phyloP scores from a whole-genome alignment of 2,329 filamentous ascomycete species.

The Colletotrichum sublineola region DNA sequence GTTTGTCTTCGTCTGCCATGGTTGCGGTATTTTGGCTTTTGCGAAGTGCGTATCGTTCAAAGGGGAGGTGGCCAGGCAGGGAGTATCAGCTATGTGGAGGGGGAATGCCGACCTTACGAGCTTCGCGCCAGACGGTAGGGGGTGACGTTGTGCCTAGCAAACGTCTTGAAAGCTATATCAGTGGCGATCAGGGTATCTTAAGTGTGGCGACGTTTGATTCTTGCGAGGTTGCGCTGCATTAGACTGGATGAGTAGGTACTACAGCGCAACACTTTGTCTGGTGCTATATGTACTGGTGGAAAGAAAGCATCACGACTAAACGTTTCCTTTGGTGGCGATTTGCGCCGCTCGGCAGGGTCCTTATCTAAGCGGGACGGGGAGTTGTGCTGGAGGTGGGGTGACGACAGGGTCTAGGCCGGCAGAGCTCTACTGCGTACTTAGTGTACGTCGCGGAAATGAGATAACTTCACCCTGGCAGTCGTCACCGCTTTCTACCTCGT shows the following conservation, averaged over 20 bases:
- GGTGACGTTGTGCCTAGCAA: background rate
- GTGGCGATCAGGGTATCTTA: conserved; percentile 14
- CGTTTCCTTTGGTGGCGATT: conserved; percentile 35
- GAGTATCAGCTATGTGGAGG: background rate
- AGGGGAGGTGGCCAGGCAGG: background rate
- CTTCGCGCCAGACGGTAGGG: background rate
- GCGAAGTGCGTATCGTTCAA: background rate
- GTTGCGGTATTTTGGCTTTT: conserved; percentile 10
- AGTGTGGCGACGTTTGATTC: conserved; percentile 3
- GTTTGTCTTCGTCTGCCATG: conserved; percentile 57
- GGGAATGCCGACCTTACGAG: background rate
- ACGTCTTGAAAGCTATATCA: background rate
- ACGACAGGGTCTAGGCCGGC: conserved; percentile 14
- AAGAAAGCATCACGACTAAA: conserved; percentile 23
- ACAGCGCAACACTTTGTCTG: background rate
- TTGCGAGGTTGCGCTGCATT: conserved; percentile 1
- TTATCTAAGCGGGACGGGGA: conserved; percentile 33
- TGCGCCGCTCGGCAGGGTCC: conserved; percentile 33
- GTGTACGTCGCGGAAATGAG: background rate
- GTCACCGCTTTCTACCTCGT: background rate
- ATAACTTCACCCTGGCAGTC: background rate
- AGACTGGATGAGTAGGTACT: background rate
- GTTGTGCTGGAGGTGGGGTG: conserved; percentile 18
- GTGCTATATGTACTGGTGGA: background rate
- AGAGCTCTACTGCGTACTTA: background rate